Evolutionary conservation across 2,329 filamentous ascomycete species (phyloP).

Genomic region (Clarireedia paspali): DNA sequence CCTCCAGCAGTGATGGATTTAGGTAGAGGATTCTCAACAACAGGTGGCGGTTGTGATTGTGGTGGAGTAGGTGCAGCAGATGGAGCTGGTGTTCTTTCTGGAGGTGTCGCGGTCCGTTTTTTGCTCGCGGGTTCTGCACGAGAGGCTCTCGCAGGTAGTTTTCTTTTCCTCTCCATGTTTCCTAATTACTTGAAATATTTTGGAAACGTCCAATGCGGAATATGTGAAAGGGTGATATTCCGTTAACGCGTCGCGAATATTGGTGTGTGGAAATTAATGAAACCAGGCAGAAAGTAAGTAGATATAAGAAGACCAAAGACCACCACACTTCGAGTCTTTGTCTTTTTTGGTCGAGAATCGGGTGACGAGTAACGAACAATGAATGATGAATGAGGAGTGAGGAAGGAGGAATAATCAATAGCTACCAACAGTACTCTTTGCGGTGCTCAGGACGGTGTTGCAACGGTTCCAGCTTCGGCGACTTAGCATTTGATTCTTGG

Average conservation of each 20-base stretch:
- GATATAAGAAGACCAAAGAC: not conserved
- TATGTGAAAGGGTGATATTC: too few relatives aligned
- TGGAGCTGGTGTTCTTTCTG: slow-evolving; percentile 41
- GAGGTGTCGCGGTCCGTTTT: slow-evolving; percentile 49
- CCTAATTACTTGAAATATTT: slow-evolving; percentile 1
- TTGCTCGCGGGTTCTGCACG: slow-evolving; percentile 50
- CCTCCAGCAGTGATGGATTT: slow-evolving; percentile 56
- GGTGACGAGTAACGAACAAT: not conserved
- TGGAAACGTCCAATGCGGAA: not conserved
- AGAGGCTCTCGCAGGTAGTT: slow-evolving; percentile 54
- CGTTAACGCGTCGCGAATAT: slow-evolving; percentile 19
- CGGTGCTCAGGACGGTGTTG: too few relatives aligned
- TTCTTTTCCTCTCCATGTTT: slow-evolving; percentile 59
- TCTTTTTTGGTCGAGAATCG: not conserved
- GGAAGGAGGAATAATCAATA: too few relatives aligned
- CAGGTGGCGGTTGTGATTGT: slow-evolving; percentile 9
- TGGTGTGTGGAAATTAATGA: not conserved
- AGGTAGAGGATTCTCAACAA: slow-evolving; percentile 42
- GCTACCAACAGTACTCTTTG: too few relatives aligned
- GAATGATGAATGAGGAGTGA: too few relatives aligned
- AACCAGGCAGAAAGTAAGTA: not conserved
- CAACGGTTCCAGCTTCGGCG: too few relatives aligned
- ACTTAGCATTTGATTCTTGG: too few relatives aligned
- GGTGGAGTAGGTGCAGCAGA: slow-evolving; percentile 29
- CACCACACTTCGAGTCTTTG: not conserved